Conservation (phyloP, 2,329 filamentous ascomycete genomes). For the Sphaerulina populicola region DNA sequence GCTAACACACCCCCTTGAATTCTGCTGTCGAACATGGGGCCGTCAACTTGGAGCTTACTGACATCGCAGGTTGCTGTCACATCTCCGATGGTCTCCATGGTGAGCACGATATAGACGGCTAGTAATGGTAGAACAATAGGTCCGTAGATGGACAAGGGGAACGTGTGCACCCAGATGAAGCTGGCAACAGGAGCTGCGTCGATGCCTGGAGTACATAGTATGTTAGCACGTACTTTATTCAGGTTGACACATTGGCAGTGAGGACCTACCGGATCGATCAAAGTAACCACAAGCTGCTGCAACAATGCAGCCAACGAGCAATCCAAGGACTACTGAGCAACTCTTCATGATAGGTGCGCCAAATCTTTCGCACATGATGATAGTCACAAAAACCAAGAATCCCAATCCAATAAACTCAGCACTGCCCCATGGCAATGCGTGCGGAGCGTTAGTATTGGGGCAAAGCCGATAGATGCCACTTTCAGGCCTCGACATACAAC, state of each 20-base stretch:
- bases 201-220: constrained; percentile 58
- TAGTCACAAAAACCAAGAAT: constrained; percentile 70
- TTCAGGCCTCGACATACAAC: constrained; percentile 40
- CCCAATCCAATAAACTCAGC: constrained; percentile 71
- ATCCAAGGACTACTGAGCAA: constrained; percentile 64
- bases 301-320: constrained; percentile 69
- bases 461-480: constrained; percentile 55
- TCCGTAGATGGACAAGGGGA: constrained; percentile 62
- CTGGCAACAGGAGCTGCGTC: constrained; percentile 61
- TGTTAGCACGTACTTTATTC: constrained; percentile 51
- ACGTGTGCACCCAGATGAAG: constrained; percentile 74
- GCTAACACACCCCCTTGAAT: constrained; percentile 73
- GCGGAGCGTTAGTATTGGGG: constrained; percentile 59
- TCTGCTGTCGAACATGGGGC: constrained; percentile 61
- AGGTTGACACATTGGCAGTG: too few species aligned
- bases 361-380: constrained; percentile 72
- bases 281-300: constrained; percentile 73
- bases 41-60: constrained; percentile 64
- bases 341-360: constrained; percentile 80
- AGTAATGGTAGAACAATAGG: constrained; percentile 65
- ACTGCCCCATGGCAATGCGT: constrained; percentile 66
- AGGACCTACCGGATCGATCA: constrained; percentile 43
- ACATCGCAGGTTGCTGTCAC: constrained; percentile 64
- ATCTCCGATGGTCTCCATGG: constrained; percentile 61
- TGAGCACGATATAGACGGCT: constrained; percentile 56